Conservation (phyloP, 495 filamentous ascomycete species). For the Chaetomium cochliodes region DNA sequence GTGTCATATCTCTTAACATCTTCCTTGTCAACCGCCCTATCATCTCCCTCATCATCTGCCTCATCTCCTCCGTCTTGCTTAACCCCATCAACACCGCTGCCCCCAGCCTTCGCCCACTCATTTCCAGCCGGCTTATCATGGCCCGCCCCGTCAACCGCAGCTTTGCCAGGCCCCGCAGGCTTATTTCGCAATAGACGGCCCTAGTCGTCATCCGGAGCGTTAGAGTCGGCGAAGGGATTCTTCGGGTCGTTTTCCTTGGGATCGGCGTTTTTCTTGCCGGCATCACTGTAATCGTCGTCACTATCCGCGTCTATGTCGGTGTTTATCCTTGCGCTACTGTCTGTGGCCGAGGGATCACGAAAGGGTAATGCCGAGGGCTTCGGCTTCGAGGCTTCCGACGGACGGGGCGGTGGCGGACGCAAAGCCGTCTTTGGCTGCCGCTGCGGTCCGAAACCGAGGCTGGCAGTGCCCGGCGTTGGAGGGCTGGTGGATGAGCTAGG, state of each 20-base stretch:
- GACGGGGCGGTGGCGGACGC: slow-evolving; percentile 44
- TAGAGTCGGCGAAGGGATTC: slow-evolving; percentile 74
- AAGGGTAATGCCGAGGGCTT: slow-evolving; percentile 35
- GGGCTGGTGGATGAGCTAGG: slow-evolving; percentile 40
- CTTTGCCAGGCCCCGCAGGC: neutral
- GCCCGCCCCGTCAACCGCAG: neutral
- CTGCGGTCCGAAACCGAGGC: slow-evolving; percentile 40
- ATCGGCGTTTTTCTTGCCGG: no score
- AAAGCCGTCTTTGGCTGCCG: slow-evolving; percentile 34
- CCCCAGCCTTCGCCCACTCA: neutral
- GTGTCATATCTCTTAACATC: neutral
- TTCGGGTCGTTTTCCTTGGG: slow-evolving; percentile 58
- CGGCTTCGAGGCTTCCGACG: slow-evolving; percentile 43
- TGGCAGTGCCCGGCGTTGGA: slow-evolving; percentile 39
- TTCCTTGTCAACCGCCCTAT: no score
- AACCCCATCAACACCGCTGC: neutral
- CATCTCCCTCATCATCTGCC: neutral
- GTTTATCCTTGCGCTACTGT: neutral
- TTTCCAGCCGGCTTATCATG: no score
- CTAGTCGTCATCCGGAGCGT: slow-evolving; percentile 43
- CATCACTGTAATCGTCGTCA: slow-evolving; percentile 41
- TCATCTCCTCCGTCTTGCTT: neutral
- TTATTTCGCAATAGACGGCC: neutral
- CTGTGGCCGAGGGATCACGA: slow-evolving; percentile 25
- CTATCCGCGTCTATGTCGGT: slow-evolving; percentile 14